These are phyloP conservation scores for Copromyces sp. DNA, from an alignment of 495 filamentous ascomycete species.

Conservation along the genomic window DNA sequence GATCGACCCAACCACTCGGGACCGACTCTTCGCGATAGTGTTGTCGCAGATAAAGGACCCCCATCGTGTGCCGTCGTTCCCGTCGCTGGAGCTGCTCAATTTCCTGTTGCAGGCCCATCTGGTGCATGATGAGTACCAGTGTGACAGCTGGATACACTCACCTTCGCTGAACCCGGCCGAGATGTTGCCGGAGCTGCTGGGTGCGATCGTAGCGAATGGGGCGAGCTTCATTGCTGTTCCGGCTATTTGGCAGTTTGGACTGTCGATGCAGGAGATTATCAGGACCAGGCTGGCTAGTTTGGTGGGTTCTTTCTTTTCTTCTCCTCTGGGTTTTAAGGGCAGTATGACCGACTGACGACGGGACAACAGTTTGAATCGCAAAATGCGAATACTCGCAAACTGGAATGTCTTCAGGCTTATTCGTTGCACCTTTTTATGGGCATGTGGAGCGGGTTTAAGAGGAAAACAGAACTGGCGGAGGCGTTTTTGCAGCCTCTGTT, in stretches of 20 bases:
- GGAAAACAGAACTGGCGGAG: conserved; percentile 52
- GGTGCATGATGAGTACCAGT: conserved; percentile 11
- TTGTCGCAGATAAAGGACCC: conserved; percentile 6
- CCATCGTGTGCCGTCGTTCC: conserved; percentile 7
- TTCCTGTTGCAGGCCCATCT: conserved; percentile 14
- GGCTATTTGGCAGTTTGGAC: conserved; percentile 46
- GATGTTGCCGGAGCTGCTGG: conserved; percentile 37
- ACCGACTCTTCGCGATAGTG: conserved; percentile 14
- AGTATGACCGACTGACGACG: background rate
- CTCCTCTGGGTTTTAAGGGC: no score
- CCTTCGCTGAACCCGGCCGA: conserved; percentile 10
- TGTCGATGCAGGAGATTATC: conserved; percentile 46
- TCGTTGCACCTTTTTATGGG: conserved; percentile 42
- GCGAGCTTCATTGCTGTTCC: conserved; percentile 39
- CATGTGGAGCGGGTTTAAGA: conserved; percentile 51
- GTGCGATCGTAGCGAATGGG: conserved; percentile 38
- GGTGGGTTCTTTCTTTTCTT: background rate
- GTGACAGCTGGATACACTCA: conserved; percentile 15
- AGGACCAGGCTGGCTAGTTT: conserved; percentile 33
- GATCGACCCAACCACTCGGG: conserved; percentile 7
- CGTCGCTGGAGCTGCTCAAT: conserved; percentile 16
- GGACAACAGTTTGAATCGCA: conserved; percentile 36
- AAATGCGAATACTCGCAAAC: conserved; percentile 42
- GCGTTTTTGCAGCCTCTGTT: conserved; percentile 42
- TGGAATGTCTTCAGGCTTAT: conserved; percentile 42